Percentiles rank a stretch among this genome's conserved stretches.
These are phyloP conservation scores for Pyronema domesticum DNA, from an alignment of 495 filamentous ascomycete species.

Conservation along the genomic window DNA sequence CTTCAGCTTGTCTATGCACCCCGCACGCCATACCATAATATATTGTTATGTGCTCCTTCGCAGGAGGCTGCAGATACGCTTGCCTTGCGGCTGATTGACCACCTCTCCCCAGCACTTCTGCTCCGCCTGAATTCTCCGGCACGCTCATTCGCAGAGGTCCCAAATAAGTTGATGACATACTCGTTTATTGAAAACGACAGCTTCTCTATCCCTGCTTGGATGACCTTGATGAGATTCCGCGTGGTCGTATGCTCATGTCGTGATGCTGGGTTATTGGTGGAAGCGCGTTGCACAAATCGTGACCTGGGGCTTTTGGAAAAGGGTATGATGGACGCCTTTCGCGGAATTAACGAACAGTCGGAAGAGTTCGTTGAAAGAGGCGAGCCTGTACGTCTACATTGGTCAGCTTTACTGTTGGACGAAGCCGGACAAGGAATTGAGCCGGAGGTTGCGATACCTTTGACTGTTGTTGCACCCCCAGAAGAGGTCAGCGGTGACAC, in stretches of 20 bases:
- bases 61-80: conserved; percentile 39
- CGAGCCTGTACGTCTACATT: conserved; percentile 28
- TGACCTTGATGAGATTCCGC: conserved; percentile 32
- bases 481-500: conserved; percentile 21
- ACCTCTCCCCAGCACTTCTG: conserved; percentile 28
- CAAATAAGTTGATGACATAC: conserved; percentile 30
- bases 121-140: conserved; percentile 33
- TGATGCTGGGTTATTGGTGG: conserved; percentile 33
- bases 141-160: conserved; percentile 34
- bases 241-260: conserved; percentile 35
- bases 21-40: conserved; percentile 25
- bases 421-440: conserved; percentile 42
- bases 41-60: conserved; percentile 39
- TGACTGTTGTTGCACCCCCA: conserved; percentile 36
- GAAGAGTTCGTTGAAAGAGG: conserved; percentile 19
- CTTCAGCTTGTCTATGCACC: conserved; percentile 23
- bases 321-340: conserved; percentile 19
- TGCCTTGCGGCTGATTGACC: conserved; percentile 29
- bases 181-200: conserved; percentile 31
- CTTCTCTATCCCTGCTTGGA: conserved; percentile 34
- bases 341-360: conserved; percentile 15
- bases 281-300: conserved; percentile 33
- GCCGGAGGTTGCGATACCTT: conserved; percentile 33
- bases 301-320: conserved; percentile 28
- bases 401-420: conserved; percentile 37